A percentile compares a stretch with the other conserved stretches of the same genome.
Conservation (phyloP, 73 alveolate genomes). For the Tetrahymena elliotti region DNA sequence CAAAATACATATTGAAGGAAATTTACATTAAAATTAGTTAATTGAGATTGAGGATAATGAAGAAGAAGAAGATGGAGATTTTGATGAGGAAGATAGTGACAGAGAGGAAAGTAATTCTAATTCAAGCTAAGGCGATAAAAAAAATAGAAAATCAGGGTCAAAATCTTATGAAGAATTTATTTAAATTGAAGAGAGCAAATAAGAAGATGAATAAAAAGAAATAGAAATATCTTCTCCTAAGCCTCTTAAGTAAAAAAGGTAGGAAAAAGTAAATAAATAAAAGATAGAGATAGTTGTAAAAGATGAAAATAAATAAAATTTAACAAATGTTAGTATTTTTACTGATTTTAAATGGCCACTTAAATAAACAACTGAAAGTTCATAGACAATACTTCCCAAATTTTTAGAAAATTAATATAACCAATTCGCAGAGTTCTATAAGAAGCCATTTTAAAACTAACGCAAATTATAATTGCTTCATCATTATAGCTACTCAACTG, state of each 20-base stretch:
- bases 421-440: neutral
- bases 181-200: neutral
- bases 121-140: too few relatives aligned
- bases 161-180: too few relatives aligned
- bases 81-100: neutral
- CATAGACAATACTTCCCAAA: neutral
- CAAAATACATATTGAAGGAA: neutral
- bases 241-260: neutral
- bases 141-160: neutral
- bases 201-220: too few relatives aligned
- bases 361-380: neutral
- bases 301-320: neutral
- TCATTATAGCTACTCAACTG: neutral
- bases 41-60: neutral
- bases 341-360: neutral
- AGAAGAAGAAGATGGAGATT: neutral
- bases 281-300: neutral
- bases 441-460: neutral
- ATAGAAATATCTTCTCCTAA: too few relatives aligned
- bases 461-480: neutral
- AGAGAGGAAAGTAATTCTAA: neutral
- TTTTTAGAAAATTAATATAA: neutral
- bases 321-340: neutral
- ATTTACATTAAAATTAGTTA: too few relatives aligned
- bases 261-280: too few relatives aligned